Evolutionary conservation across 1,284 basidiomycete genomes (phyloP), one percentile per base, ranked within the genome.

Genomic region (Termitomyces sp.): DNA sequence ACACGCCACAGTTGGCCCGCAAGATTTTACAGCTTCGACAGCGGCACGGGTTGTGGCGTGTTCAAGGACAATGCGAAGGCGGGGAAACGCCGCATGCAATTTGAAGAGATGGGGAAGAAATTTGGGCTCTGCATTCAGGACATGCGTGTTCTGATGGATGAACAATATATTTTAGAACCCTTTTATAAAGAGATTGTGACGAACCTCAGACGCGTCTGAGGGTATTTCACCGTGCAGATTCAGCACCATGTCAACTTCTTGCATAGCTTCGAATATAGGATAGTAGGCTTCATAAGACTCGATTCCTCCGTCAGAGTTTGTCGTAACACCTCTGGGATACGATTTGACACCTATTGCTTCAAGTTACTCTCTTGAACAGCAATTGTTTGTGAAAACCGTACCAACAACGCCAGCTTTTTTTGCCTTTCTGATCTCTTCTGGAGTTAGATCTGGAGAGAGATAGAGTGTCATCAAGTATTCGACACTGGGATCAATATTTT

Each of bases 191-290:
- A n/a, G 55, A 49, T 26, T 30, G 52, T 10, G 38, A 70, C 83
- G 65, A 64, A 91, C 93, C 49, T 86, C 81, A 28, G 77, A 72
- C 3, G 87, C 70, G 64, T 96, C 89, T n/a, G 92, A 95, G 3
- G 97, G 96, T 21, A 99, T 83, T 73, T 99, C 97, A 21, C 97
- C 97, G 64, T 99, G 97, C 41, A 99, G 77, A 72, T 99, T 99
- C 44, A 99, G 79, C 16, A 99, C 93, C 83, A 99, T 88, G 62
- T 86, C 88, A 40, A 85, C 86, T 67, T 91, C 84, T 73, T 99
- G 84, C 96, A 99, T 98, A 35, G 88, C 91, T 64, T 86, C 85
- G 68, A 99, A 99, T 46, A 98, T 84, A 30, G 91, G 88, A 71
- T 98, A 97, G 71, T 97, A 99, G 0, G 83, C 78, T 60, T 92